A percentile compares a stretch with the other conserved stretches of the same genome.
Conservation (phyloP, 176 grass and related monocot species). For the Zea mays region Zm-B73-REFERENCE-NAM-5.0 NC_050096.1:204355001-204355500, state of each 20-base stretch:
- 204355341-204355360: not conserved
- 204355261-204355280: constrained; percentile 9
- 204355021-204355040: too few relatives aligned
- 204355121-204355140: not conserved
- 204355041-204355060: too few relatives aligned
- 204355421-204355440: too few relatives aligned
- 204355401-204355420: too few relatives aligned
- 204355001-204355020: too few relatives aligned
- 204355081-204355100: not conserved
- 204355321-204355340: not conserved
- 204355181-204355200: too few relatives aligned
- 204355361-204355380: not conserved
- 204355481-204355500: too few relatives aligned
- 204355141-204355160: not conserved
- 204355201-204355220: not conserved
- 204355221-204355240: too few relatives aligned
- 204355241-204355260: not conserved
- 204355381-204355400: not conserved
- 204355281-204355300: not conserved
- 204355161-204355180: not conserved
- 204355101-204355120: not conserved
- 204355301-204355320: not conserved
- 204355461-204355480: too few relatives aligned
- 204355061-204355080: too few relatives aligned
- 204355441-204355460: too few relatives aligned